Evolutionary conservation across 148 eudicot genomes (phyloP).

Genomic region (Diospyros kaki): DNA sequence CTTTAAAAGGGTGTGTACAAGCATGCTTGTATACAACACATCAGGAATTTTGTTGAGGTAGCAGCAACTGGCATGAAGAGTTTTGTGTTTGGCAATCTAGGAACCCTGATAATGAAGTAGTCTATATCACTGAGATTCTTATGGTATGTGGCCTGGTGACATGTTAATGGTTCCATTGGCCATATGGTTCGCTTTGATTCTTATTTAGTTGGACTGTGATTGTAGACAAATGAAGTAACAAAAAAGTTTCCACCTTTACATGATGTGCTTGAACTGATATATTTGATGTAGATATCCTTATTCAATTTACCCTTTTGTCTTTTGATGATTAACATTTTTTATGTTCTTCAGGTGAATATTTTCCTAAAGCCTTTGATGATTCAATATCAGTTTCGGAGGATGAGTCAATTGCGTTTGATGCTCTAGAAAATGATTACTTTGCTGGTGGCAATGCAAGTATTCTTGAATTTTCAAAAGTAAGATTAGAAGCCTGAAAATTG

Average conservation of each 20-base stretch:
- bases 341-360: slow-evolving; percentile 64
- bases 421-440: slow-evolving; percentile 65
- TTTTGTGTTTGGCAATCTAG: background rate
- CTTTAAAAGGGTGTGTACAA: background rate
- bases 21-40: background rate
- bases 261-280: background rate
- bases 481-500: slow-evolving; percentile 15
- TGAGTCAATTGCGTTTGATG: slow-evolving; percentile 71
- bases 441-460: slow-evolving; percentile 52
- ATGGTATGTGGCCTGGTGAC: background rate
- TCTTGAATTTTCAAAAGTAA: slow-evolving; percentile 54
- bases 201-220: background rate
- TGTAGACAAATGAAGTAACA: background rate
- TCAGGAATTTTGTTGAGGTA: background rate
- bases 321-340: background rate
- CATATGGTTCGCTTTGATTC: background rate
- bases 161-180: background rate
- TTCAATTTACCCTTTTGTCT: background rate
- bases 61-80: background rate
- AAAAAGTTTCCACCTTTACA: background rate
- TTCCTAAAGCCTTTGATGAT: slow-evolving; percentile 67
- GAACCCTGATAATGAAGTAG: background rate
- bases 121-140: background rate
- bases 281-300: background rate
- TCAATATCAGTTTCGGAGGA: slow-evolving; percentile 75